These are phyloP conservation scores for Phytopythium delawarense DNA, from an alignment of 352 stramenopile genomes.

Conservation along the genomic window DNA sequence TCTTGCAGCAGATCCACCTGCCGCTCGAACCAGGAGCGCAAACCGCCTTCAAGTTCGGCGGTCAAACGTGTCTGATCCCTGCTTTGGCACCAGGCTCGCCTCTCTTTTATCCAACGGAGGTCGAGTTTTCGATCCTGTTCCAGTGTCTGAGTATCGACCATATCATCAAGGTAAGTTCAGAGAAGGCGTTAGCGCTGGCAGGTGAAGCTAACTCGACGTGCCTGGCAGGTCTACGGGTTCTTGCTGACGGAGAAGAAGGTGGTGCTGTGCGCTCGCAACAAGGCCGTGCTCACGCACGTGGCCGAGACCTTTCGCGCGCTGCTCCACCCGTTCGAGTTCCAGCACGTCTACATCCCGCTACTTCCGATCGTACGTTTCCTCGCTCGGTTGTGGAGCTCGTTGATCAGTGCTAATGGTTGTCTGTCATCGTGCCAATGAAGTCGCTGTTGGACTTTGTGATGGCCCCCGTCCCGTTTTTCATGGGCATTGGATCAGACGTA, in stretches of 20 bases:
- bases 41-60: conserved; percentile 33
- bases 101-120: conserved; percentile 42
- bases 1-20: conserved; percentile 44
- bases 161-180: conserved; percentile 47
- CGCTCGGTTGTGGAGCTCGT: neutral
- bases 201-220: neutral
- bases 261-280: conserved; percentile 50
- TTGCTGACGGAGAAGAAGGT: conserved; percentile 71
- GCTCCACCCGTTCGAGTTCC: conserved; percentile 59
- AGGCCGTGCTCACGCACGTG: conserved; percentile 54
- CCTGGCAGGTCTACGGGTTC: conserved; percentile 36
- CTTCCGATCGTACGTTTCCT: conserved; percentile 12
- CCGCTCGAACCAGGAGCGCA: conserved; percentile 24
- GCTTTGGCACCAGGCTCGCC: conserved; percentile 19
- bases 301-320: conserved; percentile 60
- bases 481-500: conserved; percentile 51
- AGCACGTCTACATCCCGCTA: conserved; percentile 75
- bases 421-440: conserved; percentile 16
- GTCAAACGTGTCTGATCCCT: conserved; percentile 31
- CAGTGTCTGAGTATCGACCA: conserved; percentile 63
- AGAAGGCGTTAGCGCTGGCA: neutral
- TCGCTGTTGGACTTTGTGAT: conserved; percentile 66
- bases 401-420: neutral
- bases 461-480: conserved; percentile 74
- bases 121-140: conserved; percentile 70